Percentiles rank a stretch among this genome's conserved stretches.
Conservation (phyloP, 768 basidiomycete species). For the Kwoniella europaea region DNA sequence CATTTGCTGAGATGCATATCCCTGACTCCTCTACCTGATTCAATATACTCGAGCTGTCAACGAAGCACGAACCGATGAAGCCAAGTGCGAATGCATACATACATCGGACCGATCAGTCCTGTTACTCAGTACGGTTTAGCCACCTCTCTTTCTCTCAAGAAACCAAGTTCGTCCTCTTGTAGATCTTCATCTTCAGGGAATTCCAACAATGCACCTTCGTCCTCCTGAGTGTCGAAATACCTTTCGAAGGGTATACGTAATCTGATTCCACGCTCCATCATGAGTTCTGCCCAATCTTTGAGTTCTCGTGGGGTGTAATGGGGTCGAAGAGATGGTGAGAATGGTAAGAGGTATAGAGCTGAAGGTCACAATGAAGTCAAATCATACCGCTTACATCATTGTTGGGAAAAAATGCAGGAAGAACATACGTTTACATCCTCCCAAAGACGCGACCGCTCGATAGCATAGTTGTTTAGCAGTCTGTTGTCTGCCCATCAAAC, state of each 20-base stretch:
- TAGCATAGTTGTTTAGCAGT: conserved; percentile 58
- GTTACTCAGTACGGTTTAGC: conserved; percentile 56
- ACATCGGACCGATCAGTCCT: no score
- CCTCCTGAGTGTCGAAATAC: conserved; percentile 38
- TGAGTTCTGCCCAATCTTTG: conserved; percentile 57
- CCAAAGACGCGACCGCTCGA: conserved; percentile 56
- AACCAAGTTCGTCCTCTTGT: conserved; percentile 49
- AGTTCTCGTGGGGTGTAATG: conserved; percentile 57
- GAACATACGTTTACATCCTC: conserved; percentile 57
- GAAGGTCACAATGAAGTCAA: background rate
- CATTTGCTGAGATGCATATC: background rate
- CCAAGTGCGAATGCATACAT: no score
- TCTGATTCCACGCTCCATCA: conserved; percentile 59
- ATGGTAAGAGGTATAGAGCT: conserved; percentile 60
- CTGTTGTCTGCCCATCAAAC: conserved; percentile 42
- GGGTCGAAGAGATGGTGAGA: conserved; percentile 51
- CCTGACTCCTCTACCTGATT: background rate
- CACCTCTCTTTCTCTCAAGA: conserved; percentile 49
- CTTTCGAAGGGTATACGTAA: conserved; percentile 53
- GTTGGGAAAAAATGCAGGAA: background rate
- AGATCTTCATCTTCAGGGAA: conserved; percentile 44
- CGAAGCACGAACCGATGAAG: no score
- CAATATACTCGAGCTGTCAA: no score
- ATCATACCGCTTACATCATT: background rate
- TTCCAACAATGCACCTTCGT: conserved; percentile 33